These are phyloP conservation scores for Dactylellina sp. DNA, from an alignment of 2,329 filamentous ascomycete species.

Conservation along the genomic window DNA sequence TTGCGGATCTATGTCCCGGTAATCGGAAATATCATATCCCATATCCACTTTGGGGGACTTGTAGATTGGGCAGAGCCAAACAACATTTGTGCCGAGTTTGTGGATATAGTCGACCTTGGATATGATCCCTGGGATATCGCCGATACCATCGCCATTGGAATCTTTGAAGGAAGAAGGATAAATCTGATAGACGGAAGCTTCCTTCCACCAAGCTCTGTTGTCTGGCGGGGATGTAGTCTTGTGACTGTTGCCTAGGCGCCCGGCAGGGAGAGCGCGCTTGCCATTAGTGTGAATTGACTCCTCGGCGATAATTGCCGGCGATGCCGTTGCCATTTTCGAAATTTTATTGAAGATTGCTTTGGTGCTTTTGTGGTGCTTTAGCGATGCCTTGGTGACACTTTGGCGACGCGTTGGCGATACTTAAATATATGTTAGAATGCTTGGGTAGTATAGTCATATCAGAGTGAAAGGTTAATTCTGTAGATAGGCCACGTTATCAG, in stretches of 20 bases:
- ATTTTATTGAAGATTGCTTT: no score
- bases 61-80: conserved; percentile 72
- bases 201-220: conserved; percentile 65
- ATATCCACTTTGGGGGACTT: conserved; percentile 75
- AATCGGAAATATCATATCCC: conserved; percentile 78
- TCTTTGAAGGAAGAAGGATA: conserved; percentile 73
- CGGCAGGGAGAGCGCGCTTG: background rate
- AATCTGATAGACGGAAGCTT: conserved; percentile 68
- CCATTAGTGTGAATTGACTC: conserved; percentile 8
- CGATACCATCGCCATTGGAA: conserved; percentile 72
- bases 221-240: background rate
- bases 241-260: background rate
- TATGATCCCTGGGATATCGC: conserved; percentile 74
- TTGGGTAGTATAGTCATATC: no score
- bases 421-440: no score
- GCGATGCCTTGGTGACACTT: no score
- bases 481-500: background rate
- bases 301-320: conserved; percentile 21
- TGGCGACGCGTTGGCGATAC: no score
- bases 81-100: conserved; percentile 72
- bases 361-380: no score
- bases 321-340: conserved; percentile 11
- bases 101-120: conserved; percentile 74
- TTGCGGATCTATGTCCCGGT: conserved; percentile 73
- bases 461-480: no score